Evolutionary conservation across 352 stramenopile genomes (phyloP), one percentile per base, ranked within the genome.

Genomic region (Globisporangium alternatum): DNA sequence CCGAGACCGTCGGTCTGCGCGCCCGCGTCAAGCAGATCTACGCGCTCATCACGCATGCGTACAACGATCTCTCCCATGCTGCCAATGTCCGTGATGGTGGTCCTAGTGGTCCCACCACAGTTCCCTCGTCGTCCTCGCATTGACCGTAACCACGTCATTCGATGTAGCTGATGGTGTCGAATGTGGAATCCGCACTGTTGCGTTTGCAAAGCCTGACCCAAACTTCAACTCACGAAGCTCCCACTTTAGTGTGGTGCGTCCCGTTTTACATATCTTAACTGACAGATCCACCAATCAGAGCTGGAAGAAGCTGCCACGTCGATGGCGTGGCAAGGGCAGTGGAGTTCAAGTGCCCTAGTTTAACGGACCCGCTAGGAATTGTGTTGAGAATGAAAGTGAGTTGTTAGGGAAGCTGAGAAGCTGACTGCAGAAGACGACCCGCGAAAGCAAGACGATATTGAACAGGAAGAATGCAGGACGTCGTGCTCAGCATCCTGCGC

Each of bases 401-500:
- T 41, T 15, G 35, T 9, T 17, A 39, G n/a, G n/a, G 25, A 19
- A 37, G 10, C 10, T 4, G 17, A 55, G 48, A 7, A n/a, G 19
- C 19, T 49, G 6, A 53, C 19, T 35, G 25, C 17, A 47, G 33
- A 33, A 57, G 21, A 37, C 12, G 30, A 65, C 19, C 21, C 13
- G 30, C 19, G 33, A 64, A 64, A 41, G 13, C n/a, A 21, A 28
- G 56, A 19, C 41, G 39, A 60, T 30, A 21, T 8, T 17, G 17
- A 4, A 12, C 22, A 25, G 13, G 25, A 3, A 76, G 72, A 66
- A 86, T 89, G 69, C 75, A 92, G 19, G 39, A 66, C 25, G 70
- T 65, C 22, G 44, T 89, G 61, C 70, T 91, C n/a, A 82, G 77
- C 58, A 79, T 96, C 67, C 68, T 95, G 51, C 84, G 86, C 60